Base-by-base conservation (phyloP, 73 alveolate species). In the Paramecium octaurelia region DNA sequence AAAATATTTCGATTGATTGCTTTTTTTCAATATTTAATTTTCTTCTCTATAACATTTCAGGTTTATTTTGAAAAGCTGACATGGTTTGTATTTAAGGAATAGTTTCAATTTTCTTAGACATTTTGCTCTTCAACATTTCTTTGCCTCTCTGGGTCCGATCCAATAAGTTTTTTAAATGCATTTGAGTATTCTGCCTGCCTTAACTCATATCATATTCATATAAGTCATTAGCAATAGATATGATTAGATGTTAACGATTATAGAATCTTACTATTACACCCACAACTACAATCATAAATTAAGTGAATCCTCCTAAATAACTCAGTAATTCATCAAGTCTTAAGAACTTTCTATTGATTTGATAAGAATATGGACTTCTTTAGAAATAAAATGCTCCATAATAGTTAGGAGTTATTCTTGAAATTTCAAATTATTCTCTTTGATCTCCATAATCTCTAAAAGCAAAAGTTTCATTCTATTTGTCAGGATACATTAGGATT, bases 281-380 rank as follows among this genome's bases (percentile, higher is more conserved):
- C 4, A 83, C 80, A 18, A 89, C 69, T 4, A 89, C 90, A 18
- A 89, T 89, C 34, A 89, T 34, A 89, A 73, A 89, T 89, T 89
- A 44, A 2, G 84, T 27, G 14, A 89, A 89, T 18, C 94, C 94
- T 40, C 94, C 94, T 46, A 89, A 36, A 46, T 64, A 38, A 16
- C 92, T 58, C 0, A 89, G 18, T 14, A 89, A 29, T 44, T 40
- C 42, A 46, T 89, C 94, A 18, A 89, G 36, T 7, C 54, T 89
- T 70, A 27, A 12, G 40, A 42, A 89, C 1, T 40, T 31, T 44
- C 86, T 68, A 9, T 35, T 44, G 8, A 27, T 29, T 6, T 16
- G 1, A 20, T 69, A 69, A 24, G 42, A 24, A 46, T 44, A 89
- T n/a, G 90, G 94, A 71, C 94, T 89, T 27, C 90, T 71, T 42